Evolutionary conservation across 1,284 basidiomycete species (phyloP), one percentile per base, ranked within the genome.

Genomic region (Agroathelia rolfsii): DNA sequence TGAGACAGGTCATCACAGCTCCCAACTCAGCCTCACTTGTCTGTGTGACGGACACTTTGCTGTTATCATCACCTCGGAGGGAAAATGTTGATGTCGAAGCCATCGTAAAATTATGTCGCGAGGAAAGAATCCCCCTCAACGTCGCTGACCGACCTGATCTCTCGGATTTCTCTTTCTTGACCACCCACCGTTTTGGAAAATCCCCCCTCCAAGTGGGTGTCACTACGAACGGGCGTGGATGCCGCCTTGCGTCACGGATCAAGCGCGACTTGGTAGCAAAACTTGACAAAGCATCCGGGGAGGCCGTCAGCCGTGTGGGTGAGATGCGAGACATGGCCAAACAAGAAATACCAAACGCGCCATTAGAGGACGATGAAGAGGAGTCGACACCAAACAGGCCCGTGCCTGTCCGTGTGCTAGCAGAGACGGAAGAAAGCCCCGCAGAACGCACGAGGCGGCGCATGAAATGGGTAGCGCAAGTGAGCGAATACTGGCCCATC

Each of bases 401-500:
- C 0, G 87, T 94, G 0, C 69, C 77, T 0, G 71, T 80, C 41
- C 64, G 76, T 5, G 51, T 12, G 6, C n/a, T n/a, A n/a, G n/a
- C 27, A 9, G 29, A 41, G 30, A 42, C 37, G 2, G 46, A 48
- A 5, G 79, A 83, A 51, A 69, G 59, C 1, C 53, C 50, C 3
- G 38, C 51, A 2, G 81, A 87, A 40, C 52, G 55, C 17, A 59
- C 69, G 28, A 64, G 62, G 34, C 61, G 86, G 28, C 63, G 82
- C 15, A 82, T 90, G 72, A 75, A 79, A 55, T 93, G 87, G 87
- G 80, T 92, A 1, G 77, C 86, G 2, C 88, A 92, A 53, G 72
- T 92, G 48, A 89, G 85, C 64, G 89, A 96, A 54, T 95, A 95
- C 52, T 96, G 89, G 84, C 80, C 87, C 1, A 69, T 93, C 30